phyloP scores from a whole-genome alignment of 1,284 basidiomycete genomes.

The Exobasidium rhododendri region DNA sequence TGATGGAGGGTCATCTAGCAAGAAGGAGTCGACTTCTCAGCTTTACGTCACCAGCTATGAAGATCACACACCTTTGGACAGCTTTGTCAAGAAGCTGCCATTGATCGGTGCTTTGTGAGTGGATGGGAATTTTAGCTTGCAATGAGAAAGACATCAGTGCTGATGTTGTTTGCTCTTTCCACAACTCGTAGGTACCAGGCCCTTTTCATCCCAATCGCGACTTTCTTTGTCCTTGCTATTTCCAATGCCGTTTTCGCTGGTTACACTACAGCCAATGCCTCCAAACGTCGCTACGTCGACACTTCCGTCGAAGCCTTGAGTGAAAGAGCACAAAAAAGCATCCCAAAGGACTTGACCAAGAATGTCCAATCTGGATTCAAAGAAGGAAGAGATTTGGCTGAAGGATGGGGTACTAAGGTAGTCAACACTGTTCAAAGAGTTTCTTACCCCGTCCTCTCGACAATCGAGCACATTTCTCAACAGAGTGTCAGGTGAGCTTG shows the following conservation, averaged over 20 bases:
- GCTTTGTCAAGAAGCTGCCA: slow-evolving; percentile 18
- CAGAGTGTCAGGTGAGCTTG: neutral
- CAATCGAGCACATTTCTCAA: slow-evolving; percentile 2
- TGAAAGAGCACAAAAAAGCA: neutral
- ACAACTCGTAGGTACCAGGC: slow-evolving; percentile 12
- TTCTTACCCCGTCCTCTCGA: neutral
- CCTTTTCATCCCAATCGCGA: slow-evolving; percentile 24
- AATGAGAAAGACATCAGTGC: neutral
- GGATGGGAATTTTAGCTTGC: neutral
- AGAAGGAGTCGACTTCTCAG: neutral
- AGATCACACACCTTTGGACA: slow-evolving; percentile 30
- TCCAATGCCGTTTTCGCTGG: slow-evolving; percentile 29
- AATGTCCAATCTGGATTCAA: slow-evolving; percentile 2
- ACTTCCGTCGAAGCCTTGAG: slow-evolving; percentile 1
- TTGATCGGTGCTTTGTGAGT: slow-evolving; percentile 16
- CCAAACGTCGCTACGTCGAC: slow-evolving; percentile 19
- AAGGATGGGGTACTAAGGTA: slow-evolving; percentile 2
- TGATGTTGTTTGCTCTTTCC: no score
- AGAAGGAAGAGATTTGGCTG: neutral
- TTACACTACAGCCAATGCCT: slow-evolving; percentile 20
- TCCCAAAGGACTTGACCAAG: neutral
- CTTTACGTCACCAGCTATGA: slow-evolving; percentile 30
- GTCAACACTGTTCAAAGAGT: neutral
- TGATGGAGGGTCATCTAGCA: neutral
- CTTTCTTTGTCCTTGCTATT: slow-evolving; percentile 24